Evolutionary conservation across 2,329 filamentous ascomycete genomes (phyloP), one percentile per base, ranked within the genome.

Genomic region (Didymella exigua): DNA sequence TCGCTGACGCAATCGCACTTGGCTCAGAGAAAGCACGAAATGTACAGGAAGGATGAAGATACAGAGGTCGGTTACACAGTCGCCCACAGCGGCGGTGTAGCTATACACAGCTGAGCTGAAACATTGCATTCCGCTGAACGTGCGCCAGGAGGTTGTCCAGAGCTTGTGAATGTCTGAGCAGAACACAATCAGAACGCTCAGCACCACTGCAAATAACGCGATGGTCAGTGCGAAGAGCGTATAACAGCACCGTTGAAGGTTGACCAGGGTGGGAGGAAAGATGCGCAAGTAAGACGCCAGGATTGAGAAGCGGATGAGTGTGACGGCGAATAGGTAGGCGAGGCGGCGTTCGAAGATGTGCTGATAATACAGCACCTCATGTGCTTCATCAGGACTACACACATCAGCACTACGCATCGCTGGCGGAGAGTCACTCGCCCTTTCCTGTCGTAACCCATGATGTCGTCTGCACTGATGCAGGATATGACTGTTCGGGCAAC

Each of bases 271-370:
- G 3, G 49, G 51, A 1, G 73, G 72, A 41, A 76, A 75, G 23
- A 76, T 71, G 40, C 74, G 68, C 5, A 75, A 59, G 44, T 75
- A 72, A 54, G 75, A 75, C 21, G 68, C 56, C 10, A 76, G 48
- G 16, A 76, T 55, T 5, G 74, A 75, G 27, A 71, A 63, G 29
- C 73, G 72, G 19, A 65, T 71, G 4, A 75, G 60, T 2, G 67
- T 63, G 2, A 73, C 65, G n/a, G 70, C 62, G 26, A 68, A 61
- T 27, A 75, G 68, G 58, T 75, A 76, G 29, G 72, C 67, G n/a
- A 76, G 66, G 10, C 68, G 65, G 6, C 68, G 63, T 26, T 65
- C 63, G 57, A 69, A 70, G 44, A 71, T 65, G 41, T 70, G 63
- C 58, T 68, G 61, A 16, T 70, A 68, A 34, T 66, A 70, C 9